These are phyloP conservation scores for Podospora didyma DNA, from an alignment of 495 filamentous ascomycete genomes.

Conservation along the genomic window DNA sequence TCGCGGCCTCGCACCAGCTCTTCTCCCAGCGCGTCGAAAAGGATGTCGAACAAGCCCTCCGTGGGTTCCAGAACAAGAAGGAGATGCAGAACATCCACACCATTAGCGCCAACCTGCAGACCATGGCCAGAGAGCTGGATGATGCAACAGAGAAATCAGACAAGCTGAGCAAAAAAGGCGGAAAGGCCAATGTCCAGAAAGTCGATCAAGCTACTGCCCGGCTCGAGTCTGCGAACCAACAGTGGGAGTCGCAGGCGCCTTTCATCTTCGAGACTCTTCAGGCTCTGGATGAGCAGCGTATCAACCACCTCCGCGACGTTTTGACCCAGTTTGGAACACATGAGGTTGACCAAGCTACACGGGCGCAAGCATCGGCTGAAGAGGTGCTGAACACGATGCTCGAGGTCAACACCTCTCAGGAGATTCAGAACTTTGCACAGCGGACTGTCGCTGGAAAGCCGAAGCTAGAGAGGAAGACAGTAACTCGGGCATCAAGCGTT, in stretches of 20 bases:
- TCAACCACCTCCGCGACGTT: slow-evolving; percentile 89
- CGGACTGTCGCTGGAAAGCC: slow-evolving; percentile 47
- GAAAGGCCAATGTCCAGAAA: slow-evolving; percentile 74
- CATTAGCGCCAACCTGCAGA: slow-evolving; percentile 74
- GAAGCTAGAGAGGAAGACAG: slow-evolving; percentile 40
- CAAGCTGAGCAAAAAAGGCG: slow-evolving; percentile 76
- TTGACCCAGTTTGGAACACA: slow-evolving; percentile 92
- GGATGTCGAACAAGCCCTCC: slow-evolving; percentile 84
- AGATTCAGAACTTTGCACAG: slow-evolving; percentile 80
- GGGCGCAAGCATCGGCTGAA: slow-evolving; percentile 70
- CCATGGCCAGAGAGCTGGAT: slow-evolving; percentile 82
- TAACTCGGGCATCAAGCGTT: slow-evolving; percentile 36
- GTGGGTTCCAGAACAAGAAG: slow-evolving; percentile 61
- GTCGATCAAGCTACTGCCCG: slow-evolving; percentile 70
- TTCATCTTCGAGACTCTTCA: slow-evolving; percentile 95
- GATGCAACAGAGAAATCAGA: slow-evolving; percentile 80
- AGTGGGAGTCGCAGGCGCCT: slow-evolving; percentile 95
- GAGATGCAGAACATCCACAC: slow-evolving; percentile 83
- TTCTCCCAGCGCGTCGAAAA: slow-evolving; percentile 83
- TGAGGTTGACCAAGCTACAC: slow-evolving; percentile 83
- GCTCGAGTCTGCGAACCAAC: slow-evolving; percentile 69
- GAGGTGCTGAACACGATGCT: slow-evolving; percentile 78
- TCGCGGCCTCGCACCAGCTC: slow-evolving; percentile 79
- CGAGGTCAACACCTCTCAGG: slow-evolving; percentile 80
- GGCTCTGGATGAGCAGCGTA: slow-evolving; percentile 79